phyloP scores from a whole-genome alignment of 2,329 filamentous ascomycete species.

The Pestalotiopsis sp. region DNA sequence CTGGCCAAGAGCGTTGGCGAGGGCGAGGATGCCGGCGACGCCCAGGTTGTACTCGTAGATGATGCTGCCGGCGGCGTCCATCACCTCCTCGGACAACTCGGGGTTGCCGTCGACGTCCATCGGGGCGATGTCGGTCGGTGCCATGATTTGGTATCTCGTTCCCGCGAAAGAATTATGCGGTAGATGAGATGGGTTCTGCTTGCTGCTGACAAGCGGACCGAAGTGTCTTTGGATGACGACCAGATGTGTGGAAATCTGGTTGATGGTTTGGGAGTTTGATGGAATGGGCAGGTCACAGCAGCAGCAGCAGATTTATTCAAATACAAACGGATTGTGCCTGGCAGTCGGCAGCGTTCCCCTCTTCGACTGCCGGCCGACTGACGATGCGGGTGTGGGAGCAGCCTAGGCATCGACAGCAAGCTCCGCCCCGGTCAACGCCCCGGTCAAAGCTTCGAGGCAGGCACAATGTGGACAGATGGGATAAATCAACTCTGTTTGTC shows the following conservation, averaged over 20 bases:
- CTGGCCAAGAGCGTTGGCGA: constrained; percentile 1
- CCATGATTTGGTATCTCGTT: background rate
- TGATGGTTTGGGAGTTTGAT: background rate
- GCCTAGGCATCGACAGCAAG: no score
- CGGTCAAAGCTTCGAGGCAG: no score
- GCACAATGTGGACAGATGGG: no score
- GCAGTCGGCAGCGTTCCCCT: background rate
- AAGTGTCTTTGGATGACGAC: no score
- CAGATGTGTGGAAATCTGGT: background rate
- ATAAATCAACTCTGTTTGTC: no score
- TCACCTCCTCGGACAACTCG: background rate
- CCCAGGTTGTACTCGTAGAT: background rate
- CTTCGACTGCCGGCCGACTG: background rate
- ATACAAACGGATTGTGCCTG: background rate
- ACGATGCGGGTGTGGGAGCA: no score
- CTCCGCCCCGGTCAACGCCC: no score
- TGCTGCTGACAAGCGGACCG: no score
- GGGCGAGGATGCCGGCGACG: background rate
- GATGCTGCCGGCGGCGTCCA: background rate
- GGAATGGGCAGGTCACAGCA: background rate
- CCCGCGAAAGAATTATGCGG: no score
- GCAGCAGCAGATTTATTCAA: background rate
- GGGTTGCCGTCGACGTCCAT: background rate
- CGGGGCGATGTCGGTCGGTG: background rate
- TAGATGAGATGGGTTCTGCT: no score